These are phyloP conservation scores for Paramecium caudatum DNA, from an alignment of 73 alveolate species.

Conservation along the genomic window DNA sequence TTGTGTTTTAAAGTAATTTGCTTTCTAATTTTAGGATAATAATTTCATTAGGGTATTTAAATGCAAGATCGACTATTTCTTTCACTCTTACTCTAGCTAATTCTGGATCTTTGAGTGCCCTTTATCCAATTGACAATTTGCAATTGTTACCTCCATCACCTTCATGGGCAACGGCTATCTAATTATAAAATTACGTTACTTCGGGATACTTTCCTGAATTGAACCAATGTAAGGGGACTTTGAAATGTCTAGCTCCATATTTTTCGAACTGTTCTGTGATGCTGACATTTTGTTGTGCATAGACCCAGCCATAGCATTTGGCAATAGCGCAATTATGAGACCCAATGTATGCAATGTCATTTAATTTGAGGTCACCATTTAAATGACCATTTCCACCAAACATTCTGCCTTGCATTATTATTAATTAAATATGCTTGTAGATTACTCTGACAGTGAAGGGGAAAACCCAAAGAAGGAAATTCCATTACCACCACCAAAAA, in stretches of 20 bases:
- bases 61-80: not conserved
- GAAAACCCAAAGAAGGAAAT: not conserved
- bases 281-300: constrained; percentile 56
- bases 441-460: not conserved
- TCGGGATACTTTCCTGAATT: not conserved
- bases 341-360: not conserved
- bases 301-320: constrained; percentile 48
- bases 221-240: constrained; percentile 60
- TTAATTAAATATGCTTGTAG: not conserved
- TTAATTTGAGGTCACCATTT: not conserved
- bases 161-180: constrained; percentile 55
- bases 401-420: not conserved
- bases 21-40: constrained; percentile 46
- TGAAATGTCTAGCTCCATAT: constrained; percentile 65
- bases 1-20: not conserved
- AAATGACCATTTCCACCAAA: constrained; percentile 61
- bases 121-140: not conserved
- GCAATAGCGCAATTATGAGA: constrained; percentile 55
- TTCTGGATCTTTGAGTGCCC: constrained; percentile 39
- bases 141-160: constrained; percentile 42
- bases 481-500: not conserved
- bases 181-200: not conserved
- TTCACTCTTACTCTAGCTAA: not conserved
- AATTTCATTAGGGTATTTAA: constrained; percentile 17
- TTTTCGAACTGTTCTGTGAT: constrained; percentile 35